A percentile compares a stretch with the other conserved stretches of the same genome.
These are phyloP conservation scores for Arbutus unedo DNA, from an alignment of 148 eudicot genomes.

Conservation along the genomic window DNA sequence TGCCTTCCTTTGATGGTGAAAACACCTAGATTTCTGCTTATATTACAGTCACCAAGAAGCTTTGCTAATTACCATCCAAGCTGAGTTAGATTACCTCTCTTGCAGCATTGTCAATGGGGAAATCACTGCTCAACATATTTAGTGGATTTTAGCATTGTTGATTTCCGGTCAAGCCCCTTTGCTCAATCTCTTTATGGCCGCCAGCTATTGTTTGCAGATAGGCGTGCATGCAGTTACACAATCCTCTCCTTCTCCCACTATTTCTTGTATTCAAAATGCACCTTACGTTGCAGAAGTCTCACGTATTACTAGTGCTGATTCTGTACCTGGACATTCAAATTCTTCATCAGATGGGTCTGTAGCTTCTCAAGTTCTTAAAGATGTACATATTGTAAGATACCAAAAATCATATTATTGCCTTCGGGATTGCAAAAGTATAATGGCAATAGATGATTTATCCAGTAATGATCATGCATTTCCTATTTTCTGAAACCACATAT, in stretches of 20 bases:
- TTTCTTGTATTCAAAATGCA: slow-evolving; percentile 42
- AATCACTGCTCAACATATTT: not conserved
- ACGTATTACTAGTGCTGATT: slow-evolving; percentile 30
- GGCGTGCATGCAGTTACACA: slow-evolving; percentile 46
- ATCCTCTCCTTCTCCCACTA: slow-evolving; percentile 44
- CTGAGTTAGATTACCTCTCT: not conserved
- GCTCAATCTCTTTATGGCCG: slow-evolving; percentile 18
- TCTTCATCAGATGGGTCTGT: slow-evolving; percentile 19
- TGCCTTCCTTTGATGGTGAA: not conserved
- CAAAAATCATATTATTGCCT: not conserved
- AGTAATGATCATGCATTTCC: not conserved
- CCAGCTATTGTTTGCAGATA: slow-evolving; percentile 15
- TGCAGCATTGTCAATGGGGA: slow-evolving; percentile 15
- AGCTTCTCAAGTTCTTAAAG: slow-evolving; percentile 33
- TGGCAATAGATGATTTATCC: too few relatives aligned
- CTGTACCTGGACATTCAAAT: slow-evolving; percentile 21
- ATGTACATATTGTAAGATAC: slow-evolving; percentile 54
- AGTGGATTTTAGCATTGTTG: not conserved
- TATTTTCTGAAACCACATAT: not conserved
- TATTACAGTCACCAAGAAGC: not conserved
- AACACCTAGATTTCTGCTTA: not conserved
- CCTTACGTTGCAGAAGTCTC: slow-evolving; percentile 42
- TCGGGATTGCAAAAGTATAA: too few relatives aligned
- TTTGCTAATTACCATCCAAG: not conserved
- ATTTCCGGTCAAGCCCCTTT: not conserved